These are phyloP conservation scores for Populus alba DNA, from an alignment of 345 rosid species.

Conservation along the genomic window DNA sequence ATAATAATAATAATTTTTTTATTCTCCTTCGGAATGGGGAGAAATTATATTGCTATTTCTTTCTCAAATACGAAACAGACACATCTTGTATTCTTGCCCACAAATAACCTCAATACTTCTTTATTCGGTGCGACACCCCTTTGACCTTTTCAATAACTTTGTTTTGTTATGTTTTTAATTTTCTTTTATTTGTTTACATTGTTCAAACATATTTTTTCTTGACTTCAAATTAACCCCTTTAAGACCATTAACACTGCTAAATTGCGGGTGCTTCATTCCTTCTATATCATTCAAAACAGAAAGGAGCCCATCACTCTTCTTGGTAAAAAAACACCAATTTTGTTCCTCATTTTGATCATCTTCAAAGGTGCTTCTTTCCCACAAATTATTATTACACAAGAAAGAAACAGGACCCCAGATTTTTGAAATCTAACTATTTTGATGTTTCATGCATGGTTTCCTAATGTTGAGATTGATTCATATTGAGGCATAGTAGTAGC, in stretches of 20 bases:
- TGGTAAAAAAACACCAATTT: background rate
- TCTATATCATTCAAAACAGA: conserved; percentile 5
- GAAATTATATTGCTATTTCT: no score
- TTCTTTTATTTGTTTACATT: background rate
- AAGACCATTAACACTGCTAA: conserved; percentile 1
- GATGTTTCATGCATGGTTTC: background rate
- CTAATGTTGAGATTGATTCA: background rate
- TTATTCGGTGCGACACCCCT: background rate
- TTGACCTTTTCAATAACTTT: background rate
- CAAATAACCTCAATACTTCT: background rate
- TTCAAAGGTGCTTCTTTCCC: background rate
- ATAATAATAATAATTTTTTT: no score
- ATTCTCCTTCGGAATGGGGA: no score
- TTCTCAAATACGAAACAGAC: no score
- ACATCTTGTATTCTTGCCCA: no score
- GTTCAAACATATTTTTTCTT: conserved; percentile 20
- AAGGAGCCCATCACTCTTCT: conserved; percentile 11
- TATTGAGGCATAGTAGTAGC: background rate
- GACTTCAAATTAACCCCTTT: conserved; percentile 23
- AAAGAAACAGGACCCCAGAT: background rate
- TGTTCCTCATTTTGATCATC: conserved; percentile 8
- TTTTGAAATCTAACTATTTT: background rate
- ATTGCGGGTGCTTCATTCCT: background rate
- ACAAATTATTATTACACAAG: no score
- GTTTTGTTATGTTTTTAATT: background rate